Percentiles rank a stretch among this genome's conserved stretches.
Evolutionary conservation across 441 rosid species (phyloP).

Genomic region (Eutrema salsugineum): DNA sequence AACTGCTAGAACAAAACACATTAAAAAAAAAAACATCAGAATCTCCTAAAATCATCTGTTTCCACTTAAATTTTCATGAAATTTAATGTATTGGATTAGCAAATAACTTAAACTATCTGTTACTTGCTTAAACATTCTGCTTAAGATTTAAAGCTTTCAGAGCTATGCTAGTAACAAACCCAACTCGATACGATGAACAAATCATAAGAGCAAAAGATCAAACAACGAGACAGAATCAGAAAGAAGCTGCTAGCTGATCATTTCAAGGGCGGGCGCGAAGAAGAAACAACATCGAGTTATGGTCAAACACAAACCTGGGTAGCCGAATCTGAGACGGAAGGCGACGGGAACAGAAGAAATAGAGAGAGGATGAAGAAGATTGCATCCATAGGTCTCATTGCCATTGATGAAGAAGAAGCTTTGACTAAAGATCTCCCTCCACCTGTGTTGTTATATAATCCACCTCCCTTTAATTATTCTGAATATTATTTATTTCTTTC

Average conservation of each 20-base stretch:
- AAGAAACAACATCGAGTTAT: background rate
- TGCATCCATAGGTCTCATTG: conserved; percentile 6
- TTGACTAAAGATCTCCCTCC: background rate
- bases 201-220: background rate
- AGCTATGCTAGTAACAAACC: background rate
- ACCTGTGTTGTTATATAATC: background rate
- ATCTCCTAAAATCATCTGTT: background rate
- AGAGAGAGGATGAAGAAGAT: conserved; percentile 15
- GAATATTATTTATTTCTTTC: too few species aligned
- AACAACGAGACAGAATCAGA: background rate
- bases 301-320: conserved; percentile 25
- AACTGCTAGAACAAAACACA: conserved; percentile 38
- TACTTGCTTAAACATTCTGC: background rate
- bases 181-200: background rate
- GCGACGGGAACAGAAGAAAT: conserved; percentile 15
- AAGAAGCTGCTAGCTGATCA: background rate
- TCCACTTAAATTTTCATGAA: background rate
- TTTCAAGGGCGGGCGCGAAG: background rate
- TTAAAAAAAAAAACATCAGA: too few species aligned
- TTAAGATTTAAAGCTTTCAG: background rate
- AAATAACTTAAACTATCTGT: background rate
- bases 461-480: background rate
- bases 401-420: too few species aligned
- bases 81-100: background rate
- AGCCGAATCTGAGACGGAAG: conserved; percentile 17